phyloP scores from a whole-genome alignment of 2,329 filamentous ascomycete genomes.

The Dactylonectria macrodidyma region DNA sequence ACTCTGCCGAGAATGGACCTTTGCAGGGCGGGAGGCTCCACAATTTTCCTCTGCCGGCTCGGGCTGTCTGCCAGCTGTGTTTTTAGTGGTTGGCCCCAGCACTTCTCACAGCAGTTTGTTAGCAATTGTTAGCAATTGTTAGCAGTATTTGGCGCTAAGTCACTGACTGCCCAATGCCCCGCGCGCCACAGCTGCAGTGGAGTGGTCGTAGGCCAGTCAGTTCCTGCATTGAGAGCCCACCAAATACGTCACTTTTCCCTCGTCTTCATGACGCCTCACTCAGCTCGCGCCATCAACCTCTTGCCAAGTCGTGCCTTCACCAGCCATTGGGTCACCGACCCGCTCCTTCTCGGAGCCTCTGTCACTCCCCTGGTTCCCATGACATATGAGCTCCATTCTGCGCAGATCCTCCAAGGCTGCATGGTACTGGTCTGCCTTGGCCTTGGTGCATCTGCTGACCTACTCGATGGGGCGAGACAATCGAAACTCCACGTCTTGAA shows the following conservation, averaged over 20 bases:
- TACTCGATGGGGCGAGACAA: not conserved
- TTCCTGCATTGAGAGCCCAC: constrained; percentile 46
- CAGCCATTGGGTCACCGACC: constrained; percentile 31
- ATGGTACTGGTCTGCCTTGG: not conserved
- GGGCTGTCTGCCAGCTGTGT: too few relatives aligned
- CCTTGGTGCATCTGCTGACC: not conserved
- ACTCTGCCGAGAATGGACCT: constrained; percentile 10
- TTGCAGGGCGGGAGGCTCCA: not conserved
- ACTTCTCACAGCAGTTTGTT: too few relatives aligned
- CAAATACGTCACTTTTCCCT: constrained; percentile 43
- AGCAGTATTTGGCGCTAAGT: not conserved
- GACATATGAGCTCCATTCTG: not conserved
- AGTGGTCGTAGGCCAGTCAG: not conserved
- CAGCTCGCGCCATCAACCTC: constrained; percentile 35
- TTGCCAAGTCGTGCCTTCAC: constrained; percentile 32
- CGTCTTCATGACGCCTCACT: constrained; percentile 21
- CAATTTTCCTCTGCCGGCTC: not conserved
- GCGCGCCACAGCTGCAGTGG: constrained; percentile 4
- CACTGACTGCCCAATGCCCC: constrained; percentile 4
- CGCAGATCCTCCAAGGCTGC: not conserved
- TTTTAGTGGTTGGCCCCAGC: not conserved
- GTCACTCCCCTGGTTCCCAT: not conserved
- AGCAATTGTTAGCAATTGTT: not conserved
- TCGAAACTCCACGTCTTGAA: not conserved
- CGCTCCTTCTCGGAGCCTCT: constrained; percentile 14